Base-by-base conservation (phyloP, 768 basidiomycete genomes). In the Boletus subcaerulescens region DNA sequence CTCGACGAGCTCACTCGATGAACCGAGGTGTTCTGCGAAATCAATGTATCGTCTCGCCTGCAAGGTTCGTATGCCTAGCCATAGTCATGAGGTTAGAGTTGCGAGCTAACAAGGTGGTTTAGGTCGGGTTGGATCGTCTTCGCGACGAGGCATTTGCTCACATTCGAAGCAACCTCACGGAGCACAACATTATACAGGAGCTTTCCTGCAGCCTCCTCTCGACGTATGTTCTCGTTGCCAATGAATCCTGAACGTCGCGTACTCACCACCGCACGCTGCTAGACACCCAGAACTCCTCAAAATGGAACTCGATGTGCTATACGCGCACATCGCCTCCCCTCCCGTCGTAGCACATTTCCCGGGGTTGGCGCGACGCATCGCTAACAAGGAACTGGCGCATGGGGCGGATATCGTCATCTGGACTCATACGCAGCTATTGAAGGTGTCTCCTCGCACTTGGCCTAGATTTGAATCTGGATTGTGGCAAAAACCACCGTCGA, bases 41-140 rank as follows among this genome's bases (percentile, higher is more conserved):
- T 78, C 77, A 0, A 77, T 77, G 72, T 78, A 76, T 55, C 71
- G 77, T 32, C 62, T 78, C 1, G 75, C 77, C 0, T 59, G 59
- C 45, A 76, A 77, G 66, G 76, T 73, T 47, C 11, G 61, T 53
- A 13, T 39, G 29, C 29, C 29, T 29, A 9, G 29, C 29, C 29
- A 29, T 10, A 9, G 8, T 8, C 4, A 33, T 5, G 15, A n/a
- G 15, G 11, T 9, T 0, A 3, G 32, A 20, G 9, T 9, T 18
- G 3, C 41, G 6, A 29, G 11, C 12, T 39, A n/a, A 13, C 7
- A 22, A 5, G 2, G 5, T 17, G 4, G 11, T 22, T 12, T 17
- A 68, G 66, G 55, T 66, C 7, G 54, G 59, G 9, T 41, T 70
- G 11, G 66, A 68, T 11, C 2, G 40, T 9, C 49, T 68, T 32